Evolutionary conservation across 768 basidiomycete species (phyloP).

Genomic region (Amanita inopinata): DNA sequence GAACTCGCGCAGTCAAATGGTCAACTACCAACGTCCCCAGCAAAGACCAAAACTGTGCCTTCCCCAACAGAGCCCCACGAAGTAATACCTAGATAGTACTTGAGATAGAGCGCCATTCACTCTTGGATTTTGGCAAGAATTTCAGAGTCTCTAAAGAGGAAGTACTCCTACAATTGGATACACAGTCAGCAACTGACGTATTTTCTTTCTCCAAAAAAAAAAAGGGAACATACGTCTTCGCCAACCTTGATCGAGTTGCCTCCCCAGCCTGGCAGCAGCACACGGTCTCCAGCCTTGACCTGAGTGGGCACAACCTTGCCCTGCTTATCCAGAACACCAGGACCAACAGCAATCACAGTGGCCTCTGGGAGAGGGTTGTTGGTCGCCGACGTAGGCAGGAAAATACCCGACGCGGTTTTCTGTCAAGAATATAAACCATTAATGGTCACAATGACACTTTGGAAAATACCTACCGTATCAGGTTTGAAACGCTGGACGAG

Average conservation of each 20-base stretch:
- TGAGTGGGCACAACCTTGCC: slow-evolving; percentile 63
- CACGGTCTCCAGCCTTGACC: slow-evolving; percentile 86
- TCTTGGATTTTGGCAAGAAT: slow-evolving; percentile 96
- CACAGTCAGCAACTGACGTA: slow-evolving; percentile 8
- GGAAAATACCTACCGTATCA: slow-evolving; percentile 58
- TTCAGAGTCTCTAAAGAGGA: slow-evolving; percentile 88
- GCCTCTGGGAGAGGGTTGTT: slow-evolving; percentile 88
- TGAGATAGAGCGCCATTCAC: no score
- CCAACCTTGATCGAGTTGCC: slow-evolving; percentile 94
- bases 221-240: slow-evolving; percentile 65
- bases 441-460: neutral
- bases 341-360: slow-evolving; percentile 91
- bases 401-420: slow-evolving; percentile 98
- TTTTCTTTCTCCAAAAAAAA: neutral
- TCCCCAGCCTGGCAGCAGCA: slow-evolving; percentile 93
- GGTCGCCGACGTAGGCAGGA: slow-evolving; percentile 88
- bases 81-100: no score
- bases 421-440: slow-evolving; percentile 21
- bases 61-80: no score
- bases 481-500: slow-evolving; percentile 97
- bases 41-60: no score
- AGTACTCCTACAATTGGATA: slow-evolving; percentile 63
- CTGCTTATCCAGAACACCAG: slow-evolving; percentile 86
- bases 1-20: no score
- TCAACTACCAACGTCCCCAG: no score